phyloP scores from a whole-genome alignment of 306 rosid genomes.

The Prunus mume region DNA sequence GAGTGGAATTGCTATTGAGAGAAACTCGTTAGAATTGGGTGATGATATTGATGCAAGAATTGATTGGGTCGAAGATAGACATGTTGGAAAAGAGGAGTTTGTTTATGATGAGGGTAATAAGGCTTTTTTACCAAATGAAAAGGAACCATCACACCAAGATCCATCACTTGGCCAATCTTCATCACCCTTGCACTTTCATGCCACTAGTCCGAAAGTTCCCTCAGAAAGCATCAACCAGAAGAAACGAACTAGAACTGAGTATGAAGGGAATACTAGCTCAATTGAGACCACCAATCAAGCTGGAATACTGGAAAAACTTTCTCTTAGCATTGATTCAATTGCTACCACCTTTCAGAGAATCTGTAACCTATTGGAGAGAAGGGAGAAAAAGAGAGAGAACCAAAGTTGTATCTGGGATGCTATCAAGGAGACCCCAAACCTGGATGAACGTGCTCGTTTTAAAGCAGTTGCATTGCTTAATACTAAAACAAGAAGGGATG shows the following conservation, averaged over 20 bases:
- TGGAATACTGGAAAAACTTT: background rate
- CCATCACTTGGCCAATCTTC: background rate
- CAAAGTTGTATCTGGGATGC: background rate
- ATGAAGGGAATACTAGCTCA: slow-evolving; percentile 1
- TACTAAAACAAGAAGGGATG: too few species aligned
- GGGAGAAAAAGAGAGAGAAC: background rate
- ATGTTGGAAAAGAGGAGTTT: background rate
- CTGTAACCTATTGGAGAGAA: background rate
- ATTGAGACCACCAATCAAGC: background rate
- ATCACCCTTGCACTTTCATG: too few species aligned
- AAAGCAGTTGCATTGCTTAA: background rate
- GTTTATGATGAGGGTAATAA: background rate
- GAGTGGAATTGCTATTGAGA: background rate
- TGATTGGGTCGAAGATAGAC: background rate
- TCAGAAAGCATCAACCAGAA: background rate
- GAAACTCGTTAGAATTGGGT: background rate
- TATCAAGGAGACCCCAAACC: background rate
- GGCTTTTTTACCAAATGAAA: background rate
- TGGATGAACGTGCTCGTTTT: background rate
- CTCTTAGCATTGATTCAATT: background rate
- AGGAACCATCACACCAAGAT: too few species aligned
- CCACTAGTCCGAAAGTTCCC: background rate
- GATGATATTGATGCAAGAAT: background rate
- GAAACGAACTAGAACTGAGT: background rate
- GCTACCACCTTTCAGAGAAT: background rate